phyloP scores from a whole-genome alignment of 1,284 basidiomycete genomes.

The Neotropicomus parvogracilis region DNA sequence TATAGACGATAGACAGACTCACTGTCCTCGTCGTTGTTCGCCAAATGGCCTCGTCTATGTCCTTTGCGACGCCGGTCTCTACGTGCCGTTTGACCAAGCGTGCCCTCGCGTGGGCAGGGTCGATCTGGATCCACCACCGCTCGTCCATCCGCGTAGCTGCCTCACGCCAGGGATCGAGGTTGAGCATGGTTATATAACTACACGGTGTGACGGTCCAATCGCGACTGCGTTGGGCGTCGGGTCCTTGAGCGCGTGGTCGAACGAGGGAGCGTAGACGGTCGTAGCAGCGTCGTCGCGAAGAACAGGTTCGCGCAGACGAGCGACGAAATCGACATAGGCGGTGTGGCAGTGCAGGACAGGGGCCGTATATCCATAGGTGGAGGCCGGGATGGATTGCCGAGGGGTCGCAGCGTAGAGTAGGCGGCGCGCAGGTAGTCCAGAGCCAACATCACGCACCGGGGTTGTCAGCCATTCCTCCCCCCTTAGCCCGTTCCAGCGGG shows the following conservation, averaged over 20 bases:
- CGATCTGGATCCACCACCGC: slow-evolving; percentile 72
- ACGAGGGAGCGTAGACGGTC: slow-evolving; percentile 69
- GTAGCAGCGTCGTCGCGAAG: no score
- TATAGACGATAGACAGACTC: slow-evolving; percentile 26
- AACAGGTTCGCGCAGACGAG: slow-evolving; percentile 7
- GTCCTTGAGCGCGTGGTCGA: slow-evolving; percentile 72
- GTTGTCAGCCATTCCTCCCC: no score
- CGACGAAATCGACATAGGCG: slow-evolving; percentile 67
- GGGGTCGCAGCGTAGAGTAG: no score
- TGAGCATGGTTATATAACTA: slow-evolving; percentile 82
- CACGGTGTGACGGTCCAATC: slow-evolving; percentile 61
- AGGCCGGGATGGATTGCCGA: no score
- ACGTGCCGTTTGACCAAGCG: slow-evolving; percentile 77
- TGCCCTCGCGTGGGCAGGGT: slow-evolving; percentile 54
- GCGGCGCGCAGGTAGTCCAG: no score
- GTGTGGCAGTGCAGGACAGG: no score
- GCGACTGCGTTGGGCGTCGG: slow-evolving; percentile 51
- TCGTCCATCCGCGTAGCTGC: slow-evolving; percentile 72
- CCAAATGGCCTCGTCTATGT: slow-evolving; percentile 63
- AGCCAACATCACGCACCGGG: no score
- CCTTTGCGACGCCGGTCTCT: slow-evolving; percentile 65
- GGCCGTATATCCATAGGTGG: no score
- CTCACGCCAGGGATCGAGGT: slow-evolving; percentile 67
- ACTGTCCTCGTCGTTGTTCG: slow-evolving; percentile 77
- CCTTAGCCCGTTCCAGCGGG: slow-evolving; percentile 8